Conservation (phyloP, 306 rosid species). For the Sicyos baderoa region DNA sequence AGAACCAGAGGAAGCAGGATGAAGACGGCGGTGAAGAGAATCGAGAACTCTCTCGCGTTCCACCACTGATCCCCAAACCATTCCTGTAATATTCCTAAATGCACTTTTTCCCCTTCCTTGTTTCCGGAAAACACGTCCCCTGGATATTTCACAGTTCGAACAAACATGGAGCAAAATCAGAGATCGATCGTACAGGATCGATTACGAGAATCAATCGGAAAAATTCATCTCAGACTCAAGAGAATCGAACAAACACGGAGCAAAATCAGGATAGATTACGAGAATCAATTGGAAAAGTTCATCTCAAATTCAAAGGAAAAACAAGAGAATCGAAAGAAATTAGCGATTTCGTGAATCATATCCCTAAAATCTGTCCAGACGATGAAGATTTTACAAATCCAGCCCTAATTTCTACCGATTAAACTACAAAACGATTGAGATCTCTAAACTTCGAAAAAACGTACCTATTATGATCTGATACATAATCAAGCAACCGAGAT, state of each 20-base stretch:
- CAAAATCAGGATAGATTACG: neutral
- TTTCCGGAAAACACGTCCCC: conserved; percentile 88
- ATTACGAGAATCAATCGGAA: neutral
- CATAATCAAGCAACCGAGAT: conserved; percentile 68
- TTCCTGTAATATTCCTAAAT: conserved; percentile 76
- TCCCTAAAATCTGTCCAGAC: neutral
- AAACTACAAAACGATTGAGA: neutral
- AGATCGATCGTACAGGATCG: too few relatives aligned
- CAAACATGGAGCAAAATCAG: neutral
- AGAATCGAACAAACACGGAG: neutral
- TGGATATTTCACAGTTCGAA: conserved; percentile 19
- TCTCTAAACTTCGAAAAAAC: neutral
- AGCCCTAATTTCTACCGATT: neutral
- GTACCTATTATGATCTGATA: conserved; percentile 73
- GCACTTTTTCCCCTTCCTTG: conserved; percentile 37
- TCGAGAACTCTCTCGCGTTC: conserved; percentile 67
- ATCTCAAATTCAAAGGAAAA: too few relatives aligned
- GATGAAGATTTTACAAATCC: neutral
- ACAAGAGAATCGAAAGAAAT: neutral
- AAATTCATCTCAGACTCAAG: neutral
- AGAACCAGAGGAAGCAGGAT: conserved; percentile 75
- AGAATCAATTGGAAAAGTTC: neutral
- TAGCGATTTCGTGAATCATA: neutral
- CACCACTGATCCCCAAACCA: conserved; percentile 96
- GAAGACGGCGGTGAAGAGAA: conserved; percentile 40